phyloP scores from a whole-genome alignment of 2,329 filamentous ascomycete genomes.

The Blumeriella jaapii region DNA sequence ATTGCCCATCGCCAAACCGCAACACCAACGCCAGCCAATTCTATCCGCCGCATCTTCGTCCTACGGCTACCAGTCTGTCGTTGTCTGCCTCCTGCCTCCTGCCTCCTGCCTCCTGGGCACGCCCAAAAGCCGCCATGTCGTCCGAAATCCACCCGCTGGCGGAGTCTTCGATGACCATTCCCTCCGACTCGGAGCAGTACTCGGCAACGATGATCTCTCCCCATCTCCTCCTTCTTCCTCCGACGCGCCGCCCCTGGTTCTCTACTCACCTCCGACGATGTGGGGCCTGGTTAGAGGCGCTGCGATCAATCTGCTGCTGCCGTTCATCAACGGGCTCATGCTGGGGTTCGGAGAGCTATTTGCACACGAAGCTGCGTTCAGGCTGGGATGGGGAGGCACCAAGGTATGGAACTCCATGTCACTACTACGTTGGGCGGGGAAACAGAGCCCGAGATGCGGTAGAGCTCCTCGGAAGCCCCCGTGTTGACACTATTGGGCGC shows the following conservation, averaged over 20 bases:
- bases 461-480: no score
- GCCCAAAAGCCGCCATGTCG: constrained; percentile 34
- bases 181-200: constrained; percentile 76
- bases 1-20: no score
- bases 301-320: constrained; percentile 89
- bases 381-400: constrained; percentile 85
- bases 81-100: no score
- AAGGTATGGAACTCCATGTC: constrained; percentile 58
- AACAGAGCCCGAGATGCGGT: no score
- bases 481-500: no score
- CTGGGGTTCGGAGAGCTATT: constrained; percentile 94
- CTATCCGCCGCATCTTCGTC: not conserved
- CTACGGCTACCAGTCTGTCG: not conserved
- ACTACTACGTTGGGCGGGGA: no score
- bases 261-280: constrained; percentile 81
- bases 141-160: constrained; percentile 47
- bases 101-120: not conserved
- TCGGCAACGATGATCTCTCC: constrained; percentile 52
- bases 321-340: constrained; percentile 98
- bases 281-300: constrained; percentile 80
- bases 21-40: not conserved
- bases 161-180: constrained; percentile 66
- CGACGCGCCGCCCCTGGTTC: constrained; percentile 56
- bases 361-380: constrained; percentile 88
- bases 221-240: constrained; percentile 49